phyloP scores from a whole-genome alignment of 2,329 filamentous ascomycete genomes.

The Diaporthe ilicicola region DNA sequence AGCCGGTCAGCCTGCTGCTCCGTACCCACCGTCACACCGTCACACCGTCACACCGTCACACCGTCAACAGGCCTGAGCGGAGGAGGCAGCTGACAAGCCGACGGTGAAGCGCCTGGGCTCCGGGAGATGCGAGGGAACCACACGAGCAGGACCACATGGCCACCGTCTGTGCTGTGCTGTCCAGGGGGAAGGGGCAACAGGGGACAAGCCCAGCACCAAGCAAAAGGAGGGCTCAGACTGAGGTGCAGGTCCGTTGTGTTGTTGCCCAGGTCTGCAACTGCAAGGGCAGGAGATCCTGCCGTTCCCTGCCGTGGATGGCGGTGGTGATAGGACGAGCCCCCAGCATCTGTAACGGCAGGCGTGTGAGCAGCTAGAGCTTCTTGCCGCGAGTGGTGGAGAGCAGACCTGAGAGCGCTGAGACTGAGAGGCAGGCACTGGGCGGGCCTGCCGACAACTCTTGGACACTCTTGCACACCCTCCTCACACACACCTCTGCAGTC shows the following conservation, averaged over 20 bases:
- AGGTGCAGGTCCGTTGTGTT: constrained; percentile 1
- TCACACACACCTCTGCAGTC: not conserved
- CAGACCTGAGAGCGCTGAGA: not conserved
- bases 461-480: not conserved
- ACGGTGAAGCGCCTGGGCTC: constrained; percentile 5
- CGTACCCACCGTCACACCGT: too few relatives aligned
- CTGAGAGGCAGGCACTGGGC: too few relatives aligned
- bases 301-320: too few relatives aligned
- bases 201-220: not conserved
- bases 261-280: constrained; percentile 2
- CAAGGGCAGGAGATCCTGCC: not conserved
- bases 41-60: too few relatives aligned
- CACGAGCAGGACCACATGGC: not conserved
- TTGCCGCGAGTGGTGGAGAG: not conserved
- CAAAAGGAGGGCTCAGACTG: not conserved
- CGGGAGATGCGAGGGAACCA: not conserved
- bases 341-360: constrained; percentile 27
- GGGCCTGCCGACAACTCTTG: not conserved
- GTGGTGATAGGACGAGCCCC: not conserved
- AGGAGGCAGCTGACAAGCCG: not conserved
- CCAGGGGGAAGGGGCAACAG: not conserved
- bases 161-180: not conserved
- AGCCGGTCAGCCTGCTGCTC: not conserved
- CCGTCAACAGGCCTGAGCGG: not conserved
- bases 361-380: constrained; percentile 17